Base-by-base conservation (phyloP, 1,139 yeast species). In the Blastobotrys arbuscula region DNA sequence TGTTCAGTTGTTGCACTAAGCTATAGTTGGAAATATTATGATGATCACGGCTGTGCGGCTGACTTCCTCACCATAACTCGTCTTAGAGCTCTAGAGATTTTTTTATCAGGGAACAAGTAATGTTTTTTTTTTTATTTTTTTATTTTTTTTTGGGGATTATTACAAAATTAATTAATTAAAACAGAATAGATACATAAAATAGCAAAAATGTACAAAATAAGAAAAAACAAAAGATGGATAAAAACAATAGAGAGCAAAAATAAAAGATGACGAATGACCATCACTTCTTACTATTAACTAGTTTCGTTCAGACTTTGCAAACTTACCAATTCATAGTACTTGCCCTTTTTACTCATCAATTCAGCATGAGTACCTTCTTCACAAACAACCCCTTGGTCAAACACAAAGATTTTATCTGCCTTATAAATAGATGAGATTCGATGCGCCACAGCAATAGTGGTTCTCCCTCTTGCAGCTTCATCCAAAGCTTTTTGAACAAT, bases 381-480 rank as follows among this genome's bases (percentile, higher is more conserved):
- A 1, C 82, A 81, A 45, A 90, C 80, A 39, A 69, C 69, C 2
- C 96, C 97, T 41, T 74, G 70, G 45, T 77, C 79, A 47, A 92
- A 68, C 10, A 90, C 97, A 50, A 92, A 86, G 48, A 90, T 76
- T 58, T 95, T 75, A 65, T 90, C 97, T 0, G 97, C 97, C 62
- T 90, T 86, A 37, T 95, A 88, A 33, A 92, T 85, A 0, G 96
- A 89, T 0, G 96, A 87, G 68, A 85, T 72, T 59, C 97, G 75
- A 67, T 89, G 97, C 0, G 96, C 96, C 59, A 89, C 86, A 1
- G 95, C 86, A 34, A 89, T 84, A 1, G 95, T 89, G 0, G 96
- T 88, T 69, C 86, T 74, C 30, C 85, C 86, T 39, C 83, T 79
- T 47, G 84, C 77, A 16, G 72, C 73, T 52, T 78, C 74, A 52